Evolutionary conservation across 2,329 filamentous ascomycete genomes (phyloP).

Genomic region (Phoma sp.): DNA sequence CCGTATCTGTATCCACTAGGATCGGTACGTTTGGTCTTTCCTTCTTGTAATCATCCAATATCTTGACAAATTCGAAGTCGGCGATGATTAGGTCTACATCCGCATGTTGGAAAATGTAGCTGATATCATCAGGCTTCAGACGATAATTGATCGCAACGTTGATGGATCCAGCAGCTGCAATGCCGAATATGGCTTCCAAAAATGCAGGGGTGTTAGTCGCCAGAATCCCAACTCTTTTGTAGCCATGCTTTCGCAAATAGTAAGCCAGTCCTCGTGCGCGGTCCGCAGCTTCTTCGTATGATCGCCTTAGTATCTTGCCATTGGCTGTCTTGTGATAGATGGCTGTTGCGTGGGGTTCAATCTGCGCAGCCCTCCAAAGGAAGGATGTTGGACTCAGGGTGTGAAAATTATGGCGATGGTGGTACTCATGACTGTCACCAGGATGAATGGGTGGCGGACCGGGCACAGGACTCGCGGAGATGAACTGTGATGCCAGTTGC

Average conservation of each 20-base stretch:
- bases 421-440: constrained; percentile 47
- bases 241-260: constrained; percentile 76
- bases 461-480: constrained; percentile 38
- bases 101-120: constrained; percentile 87
- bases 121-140: constrained; percentile 82
- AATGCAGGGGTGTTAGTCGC: constrained; percentile 95
- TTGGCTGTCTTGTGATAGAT: constrained; percentile 87
- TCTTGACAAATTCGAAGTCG: constrained; percentile 76
- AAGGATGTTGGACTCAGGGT: constrained; percentile 88
- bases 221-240: constrained; percentile 81
- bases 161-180: constrained; percentile 80
- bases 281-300: constrained; percentile 82
- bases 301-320: constrained; percentile 73
- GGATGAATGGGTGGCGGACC: constrained; percentile 46
- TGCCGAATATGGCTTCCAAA: constrained; percentile 86
- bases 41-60: constrained; percentile 72
- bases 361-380: constrained; percentile 80
- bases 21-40: constrained; percentile 69
- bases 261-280: constrained; percentile 88
- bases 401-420: constrained; percentile 68
- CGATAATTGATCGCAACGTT: constrained; percentile 77
- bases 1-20: constrained; percentile 84
- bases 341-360: constrained; percentile 81
- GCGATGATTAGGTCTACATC: constrained; percentile 88
- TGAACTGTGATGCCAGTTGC: constrained; percentile 48